A percentile compares a stretch with the other conserved stretches of the same genome.
phyloP scores from a whole-genome alignment of 768 basidiomycete species.

The Rhizopogon vesiculosus region DNA sequence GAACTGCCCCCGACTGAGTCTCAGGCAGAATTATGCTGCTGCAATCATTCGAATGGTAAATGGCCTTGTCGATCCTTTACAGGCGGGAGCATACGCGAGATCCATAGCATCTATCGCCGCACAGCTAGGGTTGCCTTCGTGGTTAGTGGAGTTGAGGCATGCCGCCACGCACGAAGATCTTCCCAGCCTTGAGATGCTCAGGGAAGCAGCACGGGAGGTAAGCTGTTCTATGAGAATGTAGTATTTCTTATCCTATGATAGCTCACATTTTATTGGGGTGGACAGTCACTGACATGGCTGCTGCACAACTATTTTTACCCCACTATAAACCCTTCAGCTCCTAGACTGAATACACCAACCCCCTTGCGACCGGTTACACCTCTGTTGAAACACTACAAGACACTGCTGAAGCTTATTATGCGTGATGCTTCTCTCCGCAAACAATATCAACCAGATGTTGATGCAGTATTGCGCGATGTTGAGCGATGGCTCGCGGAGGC shows the following conservation, averaged over 20 bases:
- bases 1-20: conserved; percentile 35
- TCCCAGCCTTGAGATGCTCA: conserved; percentile 75
- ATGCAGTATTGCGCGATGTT: conserved; percentile 49
- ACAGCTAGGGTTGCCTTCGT: conserved; percentile 80
- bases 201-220: conserved; percentile 74
- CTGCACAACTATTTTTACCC: conserved; percentile 82
- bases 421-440: conserved; percentile 61
- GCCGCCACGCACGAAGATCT: conserved; percentile 95
- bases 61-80: conserved; percentile 91
- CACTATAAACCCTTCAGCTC: conserved; percentile 52
- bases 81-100: conserved; percentile 83
- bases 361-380: conserved; percentile 58
- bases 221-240: conserved; percentile 10
- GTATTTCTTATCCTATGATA: conserved; percentile 4
- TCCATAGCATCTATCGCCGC: conserved; percentile 86
- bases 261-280: background rate
- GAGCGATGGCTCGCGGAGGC: conserved; percentile 81
- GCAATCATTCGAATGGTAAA: conserved; percentile 90
- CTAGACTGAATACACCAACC: conserved; percentile 24
- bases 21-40: conserved; percentile 76
- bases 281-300: conserved; percentile 79
- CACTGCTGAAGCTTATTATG: conserved; percentile 52
- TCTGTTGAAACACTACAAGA: conserved; percentile 71
- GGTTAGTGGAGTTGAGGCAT: conserved; percentile 91
- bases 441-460: conserved; percentile 46